Evolutionary conservation across 2,329 filamentous ascomycete species (phyloP), one percentile per base, ranked within the genome.

Genomic region (Colletotrichum sp.): DNA sequence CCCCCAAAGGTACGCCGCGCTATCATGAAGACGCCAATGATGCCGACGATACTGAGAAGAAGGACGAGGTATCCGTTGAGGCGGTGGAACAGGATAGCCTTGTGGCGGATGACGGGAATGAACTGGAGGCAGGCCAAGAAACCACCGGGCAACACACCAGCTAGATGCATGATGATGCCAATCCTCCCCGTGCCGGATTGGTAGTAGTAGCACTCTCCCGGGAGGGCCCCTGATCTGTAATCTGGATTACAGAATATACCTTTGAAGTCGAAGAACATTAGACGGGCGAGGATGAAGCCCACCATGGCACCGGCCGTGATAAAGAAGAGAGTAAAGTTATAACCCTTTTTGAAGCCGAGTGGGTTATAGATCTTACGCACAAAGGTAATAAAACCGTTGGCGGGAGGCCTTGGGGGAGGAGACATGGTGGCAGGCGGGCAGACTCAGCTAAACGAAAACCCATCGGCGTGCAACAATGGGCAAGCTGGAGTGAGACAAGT

Each of bases 31-130:
- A 88, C 90, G 0, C 89, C 89, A 0, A 84, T 84, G 4, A 88
- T 87, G 16, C 85, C 84, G 6, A 88, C 71, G 0, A 88, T 32
- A 3, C 88, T 84, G 1, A 93, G 83, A 0, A 90, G 71, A 0
- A 91, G 74, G 68, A 91, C 81, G 6, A 89, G 44, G 76, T 93
- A 93, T 2, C 92, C 92, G 68, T 89, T 91, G 71, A 93, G 86
- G 1, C 92, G 89, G 79, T 94, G 92, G 27, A 93, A 80, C 3
- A 90, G 74, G 2, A 91, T 82, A 68, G 83, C 79, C 77, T 86
- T 88, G 78, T 90, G 86, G 2, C 88, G 84, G 34, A 89, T 82
- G 6, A 80, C 77, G 1, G 89, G 89, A 3, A 89, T 79, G 77
- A 91, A 90, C 81, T 90, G 89, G 27, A 88, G 81, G 67, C 85